Base-by-base conservation (phyloP, 2,329 filamentous ascomycete genomes). In the Talaromyces marneffei region DNA sequence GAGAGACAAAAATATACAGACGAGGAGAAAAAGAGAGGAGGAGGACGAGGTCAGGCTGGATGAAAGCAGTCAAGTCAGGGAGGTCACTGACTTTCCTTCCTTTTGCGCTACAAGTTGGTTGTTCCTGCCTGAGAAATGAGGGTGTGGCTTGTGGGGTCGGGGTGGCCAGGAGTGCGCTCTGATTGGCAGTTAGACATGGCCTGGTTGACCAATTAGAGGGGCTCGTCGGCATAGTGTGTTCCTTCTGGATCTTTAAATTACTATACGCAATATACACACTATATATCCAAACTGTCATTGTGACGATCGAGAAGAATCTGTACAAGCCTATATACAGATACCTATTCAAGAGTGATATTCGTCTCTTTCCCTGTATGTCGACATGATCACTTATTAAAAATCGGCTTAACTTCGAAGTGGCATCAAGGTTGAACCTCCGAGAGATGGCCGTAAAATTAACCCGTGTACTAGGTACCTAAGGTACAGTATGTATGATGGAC, bases 51-150 rank as follows among this genome's bases (percentile, higher is more conserved):
- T 48, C 25, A 37, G 33, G 18, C 18, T 29, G 58, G 59, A 59
- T 57, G 61, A 55, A 64, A 63, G 60, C 59, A 65, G 62, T 61
- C 55, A 66, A 63, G 60, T 52, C 29, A 52, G 48, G 48, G 46
- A 50, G 46, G 46, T 50, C 29, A 20, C 27, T 23, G 44, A 44
- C 31, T 58, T 58, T 33, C 56, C 14, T 59, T 57, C 35, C n/a
- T 25, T n/a, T 20, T 18, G 12, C 29, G 27, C 27, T 52, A 9
- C 8, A 12, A 10, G 25, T 18, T 50, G 46, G n/a, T 5, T 18
- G 57, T 59, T 62, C 39, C 55, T 62, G 60, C 60, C 57, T 62
- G 60, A 58, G 60, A 62, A 62, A 62, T 46, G 60, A 62, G 60
- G 60, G 56, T 59, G 60, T 44, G 56, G 12, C 9, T 10, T 31